Evolutionary conservation across 2,329 filamentous ascomycete species (phyloP), one percentile per base, ranked within the genome.

Genomic region (Scedosporium boydii): DNA sequence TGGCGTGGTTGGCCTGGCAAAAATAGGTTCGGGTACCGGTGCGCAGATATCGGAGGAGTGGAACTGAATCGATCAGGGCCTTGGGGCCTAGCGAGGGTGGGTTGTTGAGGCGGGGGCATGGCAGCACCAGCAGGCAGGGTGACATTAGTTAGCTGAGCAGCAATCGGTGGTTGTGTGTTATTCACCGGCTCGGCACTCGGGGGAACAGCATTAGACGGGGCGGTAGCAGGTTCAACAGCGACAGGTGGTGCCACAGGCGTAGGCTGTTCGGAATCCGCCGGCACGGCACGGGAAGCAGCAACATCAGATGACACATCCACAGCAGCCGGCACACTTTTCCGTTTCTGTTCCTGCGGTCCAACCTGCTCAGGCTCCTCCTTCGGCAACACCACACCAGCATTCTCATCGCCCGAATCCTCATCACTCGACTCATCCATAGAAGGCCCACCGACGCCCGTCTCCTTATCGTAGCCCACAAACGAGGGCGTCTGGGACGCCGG

Each of bases 21-120:
- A 66, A 83, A 82, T 14, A 81, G 72, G n/a, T 74, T 72, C 3
- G 80, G 79, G 63, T 78, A 83, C 55, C 80, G 74, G 65, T 79
- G 74, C 7, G 81, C 77, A 4, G 82, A 79, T 3, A 80, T 80
- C 5, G 82, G 81, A 5, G 81, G 59, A 3, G 59, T 61, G 14
- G 59, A 51, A 29, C 44, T 51, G 5, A 34, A 53, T 38, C 48
- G 48, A 27, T 34, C 42, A 16, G 42, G 41, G 41, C 41, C 5
- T 16, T 29, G 21, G 55, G 55, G 34, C 16, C 44, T 26, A 9
- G 59, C 6, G 51, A 34, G 18, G 12, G 4, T 21, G 23, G 59
- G 44, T 3, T 34, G 42, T 2, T 34, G 26, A 21, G 44, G 59
- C 7, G 29, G 59, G 44, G 38, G 48, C 29, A 7, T 7, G 2